Evolutionary conservation across 1,284 basidiomycete species (phyloP).

Genomic region (Irpex rosettiformis): DNA sequence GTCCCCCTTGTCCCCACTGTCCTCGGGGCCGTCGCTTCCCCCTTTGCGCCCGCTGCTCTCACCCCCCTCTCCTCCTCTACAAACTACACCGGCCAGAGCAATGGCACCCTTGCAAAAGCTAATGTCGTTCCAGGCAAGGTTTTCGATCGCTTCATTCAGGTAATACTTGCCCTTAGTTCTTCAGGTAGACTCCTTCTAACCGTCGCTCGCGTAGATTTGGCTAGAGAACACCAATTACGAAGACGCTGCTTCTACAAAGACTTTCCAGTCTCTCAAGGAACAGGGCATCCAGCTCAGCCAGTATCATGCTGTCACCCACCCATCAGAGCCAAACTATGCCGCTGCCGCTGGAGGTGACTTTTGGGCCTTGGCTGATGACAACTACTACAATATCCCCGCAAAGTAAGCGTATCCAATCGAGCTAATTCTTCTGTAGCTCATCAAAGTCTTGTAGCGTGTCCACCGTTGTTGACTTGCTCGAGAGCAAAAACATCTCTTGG

Average conservation of each 20-base stretch:
- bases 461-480: slow-evolving; percentile 62
- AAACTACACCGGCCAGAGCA: slow-evolving; percentile 37
- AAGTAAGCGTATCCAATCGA: slow-evolving; percentile 22
- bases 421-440: background rate
- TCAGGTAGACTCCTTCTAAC: background rate
- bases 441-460: slow-evolving; percentile 37
- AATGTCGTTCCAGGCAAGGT: slow-evolving; percentile 36
- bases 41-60: slow-evolving; percentile 35
- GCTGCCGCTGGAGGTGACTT: slow-evolving; percentile 52
- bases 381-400: slow-evolving; percentile 28
- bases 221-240: slow-evolving; percentile 46
- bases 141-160: slow-evolving; percentile 45
- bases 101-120: slow-evolving; percentile 35
- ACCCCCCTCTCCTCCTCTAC: slow-evolving; percentile 31
- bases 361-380: slow-evolving; percentile 51
- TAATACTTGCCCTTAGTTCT: slow-evolving; percentile 1
- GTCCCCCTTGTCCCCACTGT: slow-evolving; percentile 19
- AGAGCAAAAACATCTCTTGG: slow-evolving; percentile 56
- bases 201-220: slow-evolving; percentile 25
- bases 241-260: slow-evolving; percentile 26
- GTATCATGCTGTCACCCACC: slow-evolving; percentile 59
- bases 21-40: slow-evolving; percentile 29
- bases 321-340: slow-evolving; percentile 63
- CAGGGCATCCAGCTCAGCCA: slow-evolving; percentile 50
- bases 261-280: slow-evolving; percentile 46